Evolutionary conservation across 1,284 basidiomycete genomes (phyloP).

Genomic region (Ustilago loliicola): DNA sequence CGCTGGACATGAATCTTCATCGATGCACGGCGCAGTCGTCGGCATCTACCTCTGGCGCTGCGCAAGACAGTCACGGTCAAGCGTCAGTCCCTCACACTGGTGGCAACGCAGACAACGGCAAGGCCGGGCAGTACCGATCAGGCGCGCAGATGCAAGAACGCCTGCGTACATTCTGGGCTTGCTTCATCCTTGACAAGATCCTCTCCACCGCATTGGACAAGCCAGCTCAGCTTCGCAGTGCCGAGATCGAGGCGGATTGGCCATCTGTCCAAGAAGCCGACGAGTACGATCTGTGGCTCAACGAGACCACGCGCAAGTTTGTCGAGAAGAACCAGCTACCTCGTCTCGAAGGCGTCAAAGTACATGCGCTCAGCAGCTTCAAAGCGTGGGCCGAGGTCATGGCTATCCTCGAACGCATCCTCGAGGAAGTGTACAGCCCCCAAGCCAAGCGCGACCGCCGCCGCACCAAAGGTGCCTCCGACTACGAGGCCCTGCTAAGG

Average conservation of each 20-base stretch:
- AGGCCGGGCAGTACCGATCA: constrained; percentile 2
- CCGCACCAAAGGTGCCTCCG: constrained; percentile 33
- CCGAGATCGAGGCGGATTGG: constrained; percentile 43
- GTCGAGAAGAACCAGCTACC: constrained; percentile 31
- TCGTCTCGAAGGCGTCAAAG: constrained; percentile 46
- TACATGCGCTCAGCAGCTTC: constrained; percentile 53
- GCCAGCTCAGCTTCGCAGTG: constrained; percentile 45
- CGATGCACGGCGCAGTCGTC: constrained; percentile 11
- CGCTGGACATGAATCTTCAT: constrained; percentile 56
- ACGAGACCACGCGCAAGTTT: constrained; percentile 46
- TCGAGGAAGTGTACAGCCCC: constrained; percentile 52
- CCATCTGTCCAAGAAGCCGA: constrained; percentile 53
- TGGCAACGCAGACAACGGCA: neutral
- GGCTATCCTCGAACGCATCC: constrained; percentile 53
- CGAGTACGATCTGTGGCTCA: constrained; percentile 54
- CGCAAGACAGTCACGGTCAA: neutral
- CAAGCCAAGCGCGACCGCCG: constrained; percentile 47
- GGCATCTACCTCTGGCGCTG: neutral
- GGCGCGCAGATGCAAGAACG: constrained; percentile 36
- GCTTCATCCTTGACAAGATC: constrained; percentile 58
- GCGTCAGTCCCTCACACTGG: neutral
- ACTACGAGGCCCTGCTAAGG: constrained; percentile 34
- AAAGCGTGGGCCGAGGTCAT: constrained; percentile 53
- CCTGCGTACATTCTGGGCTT: constrained; percentile 51
- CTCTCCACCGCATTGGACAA: constrained; percentile 56